Base-by-base conservation (phyloP, 257 asterid genomes). In the Mitragyna speciosa region DNA sequence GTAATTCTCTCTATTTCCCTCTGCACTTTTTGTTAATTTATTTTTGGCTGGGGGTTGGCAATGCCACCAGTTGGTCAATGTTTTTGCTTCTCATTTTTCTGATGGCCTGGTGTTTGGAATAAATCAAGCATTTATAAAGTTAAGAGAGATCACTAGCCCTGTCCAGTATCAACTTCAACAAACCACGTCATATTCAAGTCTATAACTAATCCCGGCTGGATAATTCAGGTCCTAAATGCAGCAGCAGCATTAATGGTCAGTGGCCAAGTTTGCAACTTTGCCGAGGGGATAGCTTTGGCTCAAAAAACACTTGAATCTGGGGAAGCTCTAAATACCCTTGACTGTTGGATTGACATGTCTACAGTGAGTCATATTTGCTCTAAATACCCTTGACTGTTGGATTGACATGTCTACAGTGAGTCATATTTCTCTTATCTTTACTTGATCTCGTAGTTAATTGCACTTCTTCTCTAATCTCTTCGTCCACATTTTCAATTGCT, bases 241-340 rank as follows among this genome's bases (percentile, higher is more conserved):
- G 96, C 97, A 71, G 97, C 98, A 20, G 96, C 99, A 17, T 90
- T 95, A n/a, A 83, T 93, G 75, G 99, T 93, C 2, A 84, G 96
- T 43, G 97, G 98, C 8, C 80, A 12, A 19, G 97, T 91, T n/a
- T 78, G 82, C 39, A 84, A 79, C 82, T 88, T 95, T 36, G 91
- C 79, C 7, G 93, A 89, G 76, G 99, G 99, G 36, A 97, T 93
- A 26, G 87, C 85, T 45, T 83, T 88, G 39, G 98, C 98, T 51
- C 92, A 89, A 4, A 77, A 83, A 83, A 89, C 90, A 2, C 93
- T 85, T 31, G 75, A n/a, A n/a, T n/a, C n/a, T n/a, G n/a, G n/a
- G n/a, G n/a, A n/a, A n/a, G n/a, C n/a, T n/a, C n/a, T n/a, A n/a
- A 77, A 83, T 83, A 89, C 90, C 2, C 93, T 85, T 31, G 75